phyloP scores from a whole-genome alignment of 2,329 filamentous ascomycete species.

The Beauveria varroae region DNA sequence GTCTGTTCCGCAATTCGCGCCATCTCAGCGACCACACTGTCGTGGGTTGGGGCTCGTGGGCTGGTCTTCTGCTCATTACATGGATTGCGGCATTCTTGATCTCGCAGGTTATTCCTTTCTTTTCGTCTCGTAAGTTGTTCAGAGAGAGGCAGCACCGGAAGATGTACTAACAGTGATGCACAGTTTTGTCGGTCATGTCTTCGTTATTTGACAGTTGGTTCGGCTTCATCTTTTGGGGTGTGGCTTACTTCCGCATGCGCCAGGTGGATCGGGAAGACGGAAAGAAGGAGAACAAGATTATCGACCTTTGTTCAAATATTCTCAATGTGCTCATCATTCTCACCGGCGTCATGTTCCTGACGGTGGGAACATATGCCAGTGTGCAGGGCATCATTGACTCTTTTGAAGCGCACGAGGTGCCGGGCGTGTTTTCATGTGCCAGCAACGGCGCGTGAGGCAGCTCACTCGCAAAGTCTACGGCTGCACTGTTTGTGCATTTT shows the following conservation, averaged over 20 bases:
- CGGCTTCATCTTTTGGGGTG: constrained; percentile 91
- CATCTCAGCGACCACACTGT: constrained; percentile 78
- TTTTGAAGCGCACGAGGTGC: constrained; percentile 57
- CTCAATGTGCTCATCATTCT: constrained; percentile 68
- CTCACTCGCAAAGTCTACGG: background rate
- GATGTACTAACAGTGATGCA: background rate
- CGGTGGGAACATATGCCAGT: constrained; percentile 71
- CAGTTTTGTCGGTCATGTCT: constrained; percentile 66
- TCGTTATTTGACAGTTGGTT: constrained; percentile 89
- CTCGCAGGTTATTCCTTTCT: constrained; percentile 89
- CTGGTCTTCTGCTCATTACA: constrained; percentile 56
- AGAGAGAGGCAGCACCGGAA: background rate
- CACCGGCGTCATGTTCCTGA: constrained; percentile 74
- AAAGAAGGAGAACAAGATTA: constrained; percentile 41
- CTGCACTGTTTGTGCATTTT: constrained; percentile 1
- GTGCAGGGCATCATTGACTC: constrained; percentile 69
- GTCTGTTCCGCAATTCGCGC: constrained; percentile 68
- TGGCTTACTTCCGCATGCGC: constrained; percentile 73
- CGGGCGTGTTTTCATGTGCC: constrained; percentile 67
- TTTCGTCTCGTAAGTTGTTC: constrained; percentile 56
- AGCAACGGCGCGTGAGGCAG: constrained; percentile 51
- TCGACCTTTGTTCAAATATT: constrained; percentile 45
- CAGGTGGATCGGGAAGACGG: constrained; percentile 50
- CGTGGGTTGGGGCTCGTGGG: constrained; percentile 74
- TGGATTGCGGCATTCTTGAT: constrained; percentile 93